phyloP scores from a whole-genome alignment of 83 land plant species.

The Picea engelmannii region DNA sequence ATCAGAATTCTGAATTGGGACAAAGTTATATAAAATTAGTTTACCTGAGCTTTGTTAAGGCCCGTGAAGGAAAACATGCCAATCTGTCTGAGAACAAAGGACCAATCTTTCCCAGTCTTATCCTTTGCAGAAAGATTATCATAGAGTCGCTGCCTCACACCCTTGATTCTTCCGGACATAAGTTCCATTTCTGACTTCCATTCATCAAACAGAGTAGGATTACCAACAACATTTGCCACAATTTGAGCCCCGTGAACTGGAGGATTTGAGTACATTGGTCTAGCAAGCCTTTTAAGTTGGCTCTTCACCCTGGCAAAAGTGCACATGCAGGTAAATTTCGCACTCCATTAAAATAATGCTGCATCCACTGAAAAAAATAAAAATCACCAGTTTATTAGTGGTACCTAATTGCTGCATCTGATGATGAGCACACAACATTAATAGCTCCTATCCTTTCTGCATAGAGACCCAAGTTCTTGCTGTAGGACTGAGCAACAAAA shows the following conservation, averaged over 20 bases:
- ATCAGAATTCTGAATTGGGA: too few relatives aligned
- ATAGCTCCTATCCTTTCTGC: conserved; percentile 96
- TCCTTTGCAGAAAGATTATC: conserved; percentile 79
- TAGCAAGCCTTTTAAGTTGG: conserved; percentile 89
- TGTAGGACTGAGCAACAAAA: conserved; percentile 82
- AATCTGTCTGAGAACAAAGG: conserved; percentile 90
- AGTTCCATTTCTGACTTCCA: conserved; percentile 98
- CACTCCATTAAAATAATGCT: background rate
- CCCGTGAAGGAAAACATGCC: conserved; percentile 96
- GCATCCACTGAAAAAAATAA: too few relatives aligned
- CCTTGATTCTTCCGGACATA: conserved; percentile 96
- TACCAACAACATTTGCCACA: conserved; percentile 94
- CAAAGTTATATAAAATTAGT: too few relatives aligned
- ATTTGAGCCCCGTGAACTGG: conserved; percentile 96
- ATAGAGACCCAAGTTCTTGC: conserved; percentile 93
- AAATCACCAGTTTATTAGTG: background rate
- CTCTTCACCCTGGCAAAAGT: conserved; percentile 78
- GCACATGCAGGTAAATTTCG: background rate
- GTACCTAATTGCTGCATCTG: conserved; percentile 55
- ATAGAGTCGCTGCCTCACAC: conserved; percentile 81
- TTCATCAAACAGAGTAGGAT: conserved; percentile 76
- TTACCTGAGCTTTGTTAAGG: too few relatives aligned
- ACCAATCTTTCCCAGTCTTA: conserved; percentile 92
- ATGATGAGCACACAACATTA: conserved; percentile 76
- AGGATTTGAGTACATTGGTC: conserved; percentile 97